phyloP scores from a whole-genome alignment of 805 yeast species.

The Teunomyces pallodes region DNA sequence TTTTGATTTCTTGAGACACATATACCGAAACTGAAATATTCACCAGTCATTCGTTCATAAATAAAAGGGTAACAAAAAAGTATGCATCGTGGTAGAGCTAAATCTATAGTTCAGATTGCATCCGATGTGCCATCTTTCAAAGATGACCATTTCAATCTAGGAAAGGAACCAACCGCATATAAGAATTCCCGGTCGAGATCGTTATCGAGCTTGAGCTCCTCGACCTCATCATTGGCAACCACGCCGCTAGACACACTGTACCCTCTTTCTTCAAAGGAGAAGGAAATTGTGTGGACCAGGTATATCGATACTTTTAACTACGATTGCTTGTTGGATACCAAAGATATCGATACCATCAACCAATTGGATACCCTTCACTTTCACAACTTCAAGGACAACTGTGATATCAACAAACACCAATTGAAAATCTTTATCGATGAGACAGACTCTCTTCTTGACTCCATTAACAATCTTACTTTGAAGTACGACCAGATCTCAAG shows the following conservation, averaged over 20 bases:
- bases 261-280: conserved; percentile 42
- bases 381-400: conserved; percentile 34
- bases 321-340: conserved; percentile 37
- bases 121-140: conserved; percentile 43
- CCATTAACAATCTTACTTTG: conserved; percentile 46
- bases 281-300: conserved; percentile 24
- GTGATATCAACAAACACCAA: conserved; percentile 20
- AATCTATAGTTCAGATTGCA: conserved; percentile 67
- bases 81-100: conserved; percentile 50
- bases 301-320: conserved; percentile 40
- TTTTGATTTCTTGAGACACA: background rate
- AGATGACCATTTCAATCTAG: conserved; percentile 24
- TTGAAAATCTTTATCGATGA: conserved; percentile 39
- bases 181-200: background rate
- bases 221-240: conserved; percentile 5
- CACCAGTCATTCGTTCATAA: background rate
- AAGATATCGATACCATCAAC: conserved; percentile 41
- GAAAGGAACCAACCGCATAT: conserved; percentile 3
- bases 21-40: background rate
- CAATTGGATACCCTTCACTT: conserved; percentile 25
- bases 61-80: background rate
- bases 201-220: background rate
- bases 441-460: conserved; percentile 43
- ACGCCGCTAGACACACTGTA: conserved; percentile 7
- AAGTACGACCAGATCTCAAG: conserved; percentile 57